A percentile compares a stretch with the other conserved stretches of the same genome.
Evolutionary conservation across 169 alveolate species (phyloP).

Genomic region (Ichthyophthirius multifiliis): DNA sequence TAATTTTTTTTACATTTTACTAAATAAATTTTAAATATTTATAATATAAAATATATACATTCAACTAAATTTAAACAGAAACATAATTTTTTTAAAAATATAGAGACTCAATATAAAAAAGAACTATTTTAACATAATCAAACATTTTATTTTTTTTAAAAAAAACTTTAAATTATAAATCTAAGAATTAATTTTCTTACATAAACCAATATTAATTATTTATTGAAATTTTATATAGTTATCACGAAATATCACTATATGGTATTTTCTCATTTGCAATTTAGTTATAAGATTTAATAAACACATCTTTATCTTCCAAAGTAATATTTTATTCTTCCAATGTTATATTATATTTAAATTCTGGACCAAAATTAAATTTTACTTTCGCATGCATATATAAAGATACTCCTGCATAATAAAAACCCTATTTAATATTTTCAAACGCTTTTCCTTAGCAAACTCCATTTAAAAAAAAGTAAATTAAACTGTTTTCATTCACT

Average conservation of each 20-base stretch:
- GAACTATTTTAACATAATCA: too few species aligned
- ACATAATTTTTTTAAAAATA: too few species aligned
- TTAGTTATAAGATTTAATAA: neutral
- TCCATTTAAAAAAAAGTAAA: constrained; percentile 42
- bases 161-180: too few species aligned
- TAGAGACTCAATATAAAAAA: too few species aligned
- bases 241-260: neutral
- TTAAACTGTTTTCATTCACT: constrained; percentile 29
- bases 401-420: constrained; percentile 37
- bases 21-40: too few species aligned
- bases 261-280: neutral
- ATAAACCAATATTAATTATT: too few species aligned
- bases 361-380: constrained; percentile 30
- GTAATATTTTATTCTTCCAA: neutral
- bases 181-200: too few species aligned
- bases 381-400: constrained; percentile 38
- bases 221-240: too few species aligned
- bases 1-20: too few species aligned
- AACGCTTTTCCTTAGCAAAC: constrained; percentile 6
- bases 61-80: too few species aligned
- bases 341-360: neutral
- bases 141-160: too few species aligned
- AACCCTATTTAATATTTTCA: constrained; percentile 31
- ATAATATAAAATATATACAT: too few species aligned
- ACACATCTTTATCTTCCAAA: neutral